A percentile compares a stretch with the other conserved stretches of the same genome.
Evolutionary conservation across 148 eudicot genomes (phyloP).

Genomic region (Camellia granthamiana): DNA sequence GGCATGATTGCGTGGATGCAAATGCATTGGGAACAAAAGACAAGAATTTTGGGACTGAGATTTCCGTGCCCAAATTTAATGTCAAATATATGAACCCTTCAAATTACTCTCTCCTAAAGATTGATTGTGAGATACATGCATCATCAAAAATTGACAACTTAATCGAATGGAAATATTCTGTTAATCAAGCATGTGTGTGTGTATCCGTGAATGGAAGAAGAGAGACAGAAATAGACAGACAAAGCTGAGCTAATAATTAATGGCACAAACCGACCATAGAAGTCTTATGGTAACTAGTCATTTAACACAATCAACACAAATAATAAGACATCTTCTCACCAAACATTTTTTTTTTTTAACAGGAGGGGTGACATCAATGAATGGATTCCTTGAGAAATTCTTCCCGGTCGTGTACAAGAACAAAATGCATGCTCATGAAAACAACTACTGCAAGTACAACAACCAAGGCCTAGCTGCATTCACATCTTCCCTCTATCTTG

Average conservation of each 20-base stretch:
- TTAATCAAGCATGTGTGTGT: background rate
- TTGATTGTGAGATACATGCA: background rate
- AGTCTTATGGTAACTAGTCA: background rate
- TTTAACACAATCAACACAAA: background rate
- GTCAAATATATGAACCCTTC: background rate
- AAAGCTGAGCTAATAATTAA: background rate
- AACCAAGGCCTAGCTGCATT: slow-evolving; percentile 86
- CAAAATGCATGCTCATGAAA: slow-evolving; percentile 56
- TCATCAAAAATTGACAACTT: background rate
- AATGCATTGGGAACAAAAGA: too few relatives aligned
- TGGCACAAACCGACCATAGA: background rate
- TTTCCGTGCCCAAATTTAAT: background rate
- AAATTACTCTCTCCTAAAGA: background rate
- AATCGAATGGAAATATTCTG: background rate
- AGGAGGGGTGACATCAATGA: slow-evolving; percentile 95
- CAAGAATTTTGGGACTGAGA: too few relatives aligned
- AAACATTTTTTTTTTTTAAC: slow-evolving; percentile 6
- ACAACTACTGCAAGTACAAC: slow-evolving; percentile 86
- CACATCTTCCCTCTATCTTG: slow-evolving; percentile 83
- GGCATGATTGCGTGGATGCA: too few relatives aligned
- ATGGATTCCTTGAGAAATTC: slow-evolving; percentile 67
- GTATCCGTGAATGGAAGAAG: background rate
- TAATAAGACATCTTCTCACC: background rate
- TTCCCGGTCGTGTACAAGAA: slow-evolving; percentile 58
- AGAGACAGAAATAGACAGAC: background rate